Base-by-base conservation (phyloP, 495 filamentous ascomycete genomes). In the Talaromyces liani region DNA sequence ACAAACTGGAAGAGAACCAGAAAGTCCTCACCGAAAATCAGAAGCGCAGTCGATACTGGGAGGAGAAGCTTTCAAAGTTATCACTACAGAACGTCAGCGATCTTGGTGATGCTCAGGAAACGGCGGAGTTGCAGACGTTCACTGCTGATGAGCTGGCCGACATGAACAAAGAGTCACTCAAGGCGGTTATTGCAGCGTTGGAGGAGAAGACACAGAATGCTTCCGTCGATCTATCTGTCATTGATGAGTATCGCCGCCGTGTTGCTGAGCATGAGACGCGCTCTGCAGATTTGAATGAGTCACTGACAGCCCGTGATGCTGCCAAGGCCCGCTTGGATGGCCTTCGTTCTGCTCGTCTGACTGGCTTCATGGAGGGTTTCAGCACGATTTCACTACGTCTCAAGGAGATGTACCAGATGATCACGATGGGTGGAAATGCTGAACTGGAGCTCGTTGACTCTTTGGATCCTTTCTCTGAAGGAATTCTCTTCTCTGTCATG, bases 321-420 rank as follows among this genome's bases (percentile, higher is more conserved):
- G 91, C 92, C 60, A 98, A 97, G 80, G 88, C 88, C 64, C 88
- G 91, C 0, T 89, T 93, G 63, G 93, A 98, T 69, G 92, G 96
- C 53, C 86, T 98, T 55, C 89, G 94, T 6, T 90, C 90, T 4
- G 81, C 93, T 31, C 88, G 94, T 5, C 78, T 98, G 8, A 93
- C 97, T 65, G 94, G 94, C 58, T 98, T 98, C 83, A 98, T 98
- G 93, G 92, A 93, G 75, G 94, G 95, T 27, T 98, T 98, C 77
- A 88, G 87, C 72, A 88, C 84, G 61, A 98, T 98, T 72, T 97
- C 93, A n/a, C 79, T 97, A 22, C 88, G 93, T 2, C 80, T 98
- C 61, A 98, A 98, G 79, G 94, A 98, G 74, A 98, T 98, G 94
- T 98, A 98, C 78, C 94, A 98, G 75, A 97, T 98, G 94, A 98